A percentile compares a stretch with the other conserved stretches of the same genome.
Conservation (phyloP, 2,329 filamentous ascomycete genomes). For the Balansia obtecta region DNA sequence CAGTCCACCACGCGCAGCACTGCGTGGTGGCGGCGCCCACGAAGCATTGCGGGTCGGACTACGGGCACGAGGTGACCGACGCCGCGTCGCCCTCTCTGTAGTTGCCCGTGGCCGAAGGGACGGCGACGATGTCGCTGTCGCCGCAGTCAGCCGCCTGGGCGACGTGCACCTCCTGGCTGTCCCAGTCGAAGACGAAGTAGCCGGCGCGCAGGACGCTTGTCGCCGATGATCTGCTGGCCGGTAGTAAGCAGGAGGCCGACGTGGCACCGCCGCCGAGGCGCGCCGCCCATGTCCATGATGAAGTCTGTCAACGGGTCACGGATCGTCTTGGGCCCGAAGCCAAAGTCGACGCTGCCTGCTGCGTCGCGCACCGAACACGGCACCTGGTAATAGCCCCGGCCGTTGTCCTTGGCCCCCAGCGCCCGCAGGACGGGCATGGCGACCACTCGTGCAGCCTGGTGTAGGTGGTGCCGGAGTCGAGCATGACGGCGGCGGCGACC, state of each 20-base stretch:
- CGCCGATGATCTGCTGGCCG: conserved; percentile 32
- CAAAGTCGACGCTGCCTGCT: conserved; percentile 34
- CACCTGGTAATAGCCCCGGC: conserved; percentile 31
- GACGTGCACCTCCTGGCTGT: conserved; percentile 28
- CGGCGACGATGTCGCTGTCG: conserved; percentile 23
- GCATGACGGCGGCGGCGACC: conserved; percentile 24
- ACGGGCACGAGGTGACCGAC: conserved; percentile 14
- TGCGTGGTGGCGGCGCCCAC: conserved; percentile 13
- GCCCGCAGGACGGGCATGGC: conserved; percentile 29
- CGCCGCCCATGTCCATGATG: conserved; percentile 29
- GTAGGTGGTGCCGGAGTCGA: conserved; percentile 42
- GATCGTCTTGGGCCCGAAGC: conserved; percentile 29
- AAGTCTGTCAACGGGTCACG: conserved; percentile 35
- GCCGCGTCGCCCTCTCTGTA: conserved; percentile 19
- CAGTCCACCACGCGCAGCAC: conserved; percentile 2
- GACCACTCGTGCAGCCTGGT: conserved; percentile 30
- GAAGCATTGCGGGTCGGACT: conserved; percentile 11
- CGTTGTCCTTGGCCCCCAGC: conserved; percentile 28
- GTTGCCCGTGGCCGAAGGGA: conserved; percentile 22
- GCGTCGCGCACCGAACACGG: conserved; percentile 26
- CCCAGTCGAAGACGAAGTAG: conserved; percentile 35
- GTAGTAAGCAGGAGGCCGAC: conserved; percentile 27
- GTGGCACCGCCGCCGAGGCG: too few species aligned
- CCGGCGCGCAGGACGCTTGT: conserved; percentile 30
- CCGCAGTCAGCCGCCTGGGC: conserved; percentile 29